Conservation (phyloP, 257 asterid species). For the Gentiana macrophylla region DNA sequence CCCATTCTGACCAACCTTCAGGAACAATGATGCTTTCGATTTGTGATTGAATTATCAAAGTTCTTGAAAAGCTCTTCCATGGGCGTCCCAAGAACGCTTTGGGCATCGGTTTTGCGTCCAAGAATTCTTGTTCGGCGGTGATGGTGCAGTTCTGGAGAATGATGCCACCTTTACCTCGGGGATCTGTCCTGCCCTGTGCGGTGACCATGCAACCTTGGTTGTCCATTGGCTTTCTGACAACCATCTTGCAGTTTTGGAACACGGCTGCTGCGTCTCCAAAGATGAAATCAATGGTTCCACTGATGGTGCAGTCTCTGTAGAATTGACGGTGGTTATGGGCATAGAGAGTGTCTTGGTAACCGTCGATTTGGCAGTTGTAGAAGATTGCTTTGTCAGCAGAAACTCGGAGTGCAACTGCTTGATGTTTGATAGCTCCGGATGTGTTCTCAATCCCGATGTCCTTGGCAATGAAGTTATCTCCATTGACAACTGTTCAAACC, state of each 20-base stretch:
- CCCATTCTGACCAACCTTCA: slow-evolving; percentile 72
- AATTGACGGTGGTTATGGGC: slow-evolving; percentile 8
- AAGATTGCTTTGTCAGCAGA: slow-evolving; percentile 7
- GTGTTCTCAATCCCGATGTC: slow-evolving; percentile 6
- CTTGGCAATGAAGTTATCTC: slow-evolving; percentile 10
- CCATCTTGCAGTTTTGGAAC: slow-evolving; percentile 8
- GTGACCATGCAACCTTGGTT: slow-evolving; percentile 11
- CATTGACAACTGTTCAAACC: neutral
- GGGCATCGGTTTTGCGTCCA: neutral
- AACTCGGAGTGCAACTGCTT: slow-evolving; percentile 8
- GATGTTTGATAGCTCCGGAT: slow-evolving; percentile 8
- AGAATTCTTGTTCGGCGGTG: neutral
- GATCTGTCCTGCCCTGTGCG: slow-evolving; percentile 7
- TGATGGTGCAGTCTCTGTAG: slow-evolving; percentile 3
- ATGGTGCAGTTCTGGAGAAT: slow-evolving; percentile 8
- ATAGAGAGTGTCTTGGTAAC: slow-evolving; percentile 9
- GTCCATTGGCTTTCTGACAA: slow-evolving; percentile 8
- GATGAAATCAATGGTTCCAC: slow-evolving; percentile 8
- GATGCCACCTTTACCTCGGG: neutral
- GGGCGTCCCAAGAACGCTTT: slow-evolving; percentile 13
- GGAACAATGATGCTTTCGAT: slow-evolving; percentile 50
- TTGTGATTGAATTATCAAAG: slow-evolving; percentile 33
- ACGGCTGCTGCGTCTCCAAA: slow-evolving; percentile 5
- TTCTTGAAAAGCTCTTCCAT: slow-evolving; percentile 9
- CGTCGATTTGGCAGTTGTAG: slow-evolving; percentile 12